A percentile compares a stretch with the other conserved stretches of the same genome.
Conservation (phyloP, 2,329 filamentous ascomycete species). For the Aspergillus sp. region DNA sequence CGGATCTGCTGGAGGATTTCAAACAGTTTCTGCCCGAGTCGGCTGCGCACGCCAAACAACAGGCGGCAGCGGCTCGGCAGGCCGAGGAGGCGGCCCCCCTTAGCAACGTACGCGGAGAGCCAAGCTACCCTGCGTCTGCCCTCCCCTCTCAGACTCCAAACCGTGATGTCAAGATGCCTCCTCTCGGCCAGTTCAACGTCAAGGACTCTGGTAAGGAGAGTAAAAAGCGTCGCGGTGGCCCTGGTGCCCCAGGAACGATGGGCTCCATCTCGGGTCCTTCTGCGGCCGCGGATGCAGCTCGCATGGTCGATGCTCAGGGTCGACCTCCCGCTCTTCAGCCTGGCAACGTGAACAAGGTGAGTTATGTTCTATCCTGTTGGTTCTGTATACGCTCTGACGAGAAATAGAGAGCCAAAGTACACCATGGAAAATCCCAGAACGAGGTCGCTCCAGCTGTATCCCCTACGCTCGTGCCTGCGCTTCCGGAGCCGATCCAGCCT, state of each 20-base stretch:
- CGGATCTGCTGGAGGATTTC: constrained; percentile 94
- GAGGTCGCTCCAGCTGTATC: constrained; percentile 65
- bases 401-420: constrained; percentile 70
- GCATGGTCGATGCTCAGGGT: constrained; percentile 32
- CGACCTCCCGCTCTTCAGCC: constrained; percentile 37
- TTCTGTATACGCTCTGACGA: constrained; percentile 14
- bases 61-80: constrained; percentile 54
- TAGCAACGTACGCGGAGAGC: constrained; percentile 61
- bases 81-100: constrained; percentile 66
- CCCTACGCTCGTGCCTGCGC: constrained; percentile 80
- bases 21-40: constrained; percentile 98
- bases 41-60: constrained; percentile 64
- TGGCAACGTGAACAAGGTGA: constrained; percentile 52
- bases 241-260: constrained; percentile 36
- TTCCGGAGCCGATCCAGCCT: constrained; percentile 83
- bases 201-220: constrained; percentile 81
- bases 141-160: constrained; percentile 51
- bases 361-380: constrained; percentile 10
- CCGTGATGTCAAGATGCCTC: constrained; percentile 71
- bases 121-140: constrained; percentile 41
- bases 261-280: constrained; percentile 33
- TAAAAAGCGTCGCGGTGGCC: constrained; percentile 76
- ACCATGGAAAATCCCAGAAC: constrained; percentile 61
- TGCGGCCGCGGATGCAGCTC: constrained; percentile 27
- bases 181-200: constrained; percentile 88